Evolutionary conservation across 2,329 filamentous ascomycete species (phyloP).

Genomic region (Paraconiothyrium brasiliense): DNA sequence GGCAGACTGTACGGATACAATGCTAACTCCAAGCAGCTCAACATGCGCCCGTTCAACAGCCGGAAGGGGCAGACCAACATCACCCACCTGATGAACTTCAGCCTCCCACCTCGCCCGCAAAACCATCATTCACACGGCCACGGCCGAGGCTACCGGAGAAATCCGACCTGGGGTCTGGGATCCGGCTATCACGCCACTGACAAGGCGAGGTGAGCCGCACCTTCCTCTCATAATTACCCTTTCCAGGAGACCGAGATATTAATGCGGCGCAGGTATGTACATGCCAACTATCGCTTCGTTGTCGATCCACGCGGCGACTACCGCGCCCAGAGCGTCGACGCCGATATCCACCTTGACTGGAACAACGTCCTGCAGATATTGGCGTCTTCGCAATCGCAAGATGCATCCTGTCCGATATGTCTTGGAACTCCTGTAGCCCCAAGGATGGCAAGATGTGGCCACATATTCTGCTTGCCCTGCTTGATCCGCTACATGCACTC

Average conservation of each 20-base stretch:
- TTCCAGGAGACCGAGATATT: conserved; percentile 6
- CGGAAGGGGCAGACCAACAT: conserved; percentile 96
- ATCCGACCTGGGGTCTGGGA: conserved; percentile 83
- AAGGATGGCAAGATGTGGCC: conserved; percentile 95
- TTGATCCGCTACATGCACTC: conserved; percentile 96
- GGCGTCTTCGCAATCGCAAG: conserved; percentile 88
- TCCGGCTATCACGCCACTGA: conserved; percentile 91
- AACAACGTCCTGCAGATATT: conserved; percentile 88
- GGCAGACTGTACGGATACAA: background rate
- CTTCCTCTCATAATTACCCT: background rate
- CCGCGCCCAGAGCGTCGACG: conserved; percentile 79
- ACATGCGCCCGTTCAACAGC: conserved; percentile 70
- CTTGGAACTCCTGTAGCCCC: conserved; percentile 91
- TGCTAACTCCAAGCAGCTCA: conserved; percentile 56
- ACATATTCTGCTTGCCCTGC: conserved; percentile 95
- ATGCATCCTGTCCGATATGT: conserved; percentile 91
- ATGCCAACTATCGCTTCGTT: conserved; percentile 97
- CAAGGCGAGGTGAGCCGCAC: conserved; percentile 75
- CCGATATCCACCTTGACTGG: conserved; percentile 92
- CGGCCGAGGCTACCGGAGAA: conserved; percentile 66
- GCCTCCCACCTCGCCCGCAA: conserved; percentile 77
- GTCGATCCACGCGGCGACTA: conserved; percentile 86
- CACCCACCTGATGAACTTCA: conserved; percentile 94
- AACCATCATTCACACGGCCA: conserved; percentile 65
- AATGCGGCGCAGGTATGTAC: conserved; percentile 71